These are phyloP conservation scores for Albugo candida DNA, from an alignment of 352 stramenopile species.

Conservation along the genomic window DNA sequence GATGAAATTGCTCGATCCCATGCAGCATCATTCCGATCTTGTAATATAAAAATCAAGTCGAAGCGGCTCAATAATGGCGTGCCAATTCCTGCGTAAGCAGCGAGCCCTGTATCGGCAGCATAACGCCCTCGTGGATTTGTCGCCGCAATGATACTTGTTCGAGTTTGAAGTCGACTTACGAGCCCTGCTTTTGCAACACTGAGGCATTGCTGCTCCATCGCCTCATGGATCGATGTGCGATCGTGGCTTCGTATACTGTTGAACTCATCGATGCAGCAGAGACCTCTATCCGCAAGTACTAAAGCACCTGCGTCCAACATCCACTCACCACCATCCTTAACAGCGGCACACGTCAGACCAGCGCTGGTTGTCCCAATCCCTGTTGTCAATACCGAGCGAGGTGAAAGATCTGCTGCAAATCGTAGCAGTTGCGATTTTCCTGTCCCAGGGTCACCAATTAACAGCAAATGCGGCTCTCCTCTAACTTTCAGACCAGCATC, in stretches of 20 bases:
- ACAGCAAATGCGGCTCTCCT: slow-evolving; percentile 72
- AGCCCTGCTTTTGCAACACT: slow-evolving; percentile 93
- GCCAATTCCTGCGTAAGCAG: slow-evolving; percentile 89
- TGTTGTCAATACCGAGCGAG: slow-evolving; percentile 90
- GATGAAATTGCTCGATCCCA: slow-evolving; percentile 85
- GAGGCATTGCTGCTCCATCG: slow-evolving; percentile 97
- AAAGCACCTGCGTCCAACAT: slow-evolving; percentile 91
- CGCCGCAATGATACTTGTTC: slow-evolving; percentile 90
- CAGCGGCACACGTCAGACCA: slow-evolving; percentile 91
- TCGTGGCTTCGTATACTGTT: slow-evolving; percentile 88
- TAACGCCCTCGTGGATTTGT: slow-evolving; percentile 86
- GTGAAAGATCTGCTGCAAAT: slow-evolving; percentile 88
- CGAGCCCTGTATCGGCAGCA: slow-evolving; percentile 75
- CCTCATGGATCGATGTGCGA: slow-evolving; percentile 88
- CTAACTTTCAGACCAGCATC: slow-evolving; percentile 50
- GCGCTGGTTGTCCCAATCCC: slow-evolving; percentile 92
- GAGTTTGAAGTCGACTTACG: slow-evolving; percentile 91
- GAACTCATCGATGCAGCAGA: slow-evolving; percentile 98
- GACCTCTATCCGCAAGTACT: slow-evolving; percentile 76
- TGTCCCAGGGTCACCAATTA: slow-evolving; percentile 59
- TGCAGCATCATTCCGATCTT: slow-evolving; percentile 38
- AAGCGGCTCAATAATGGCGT: slow-evolving; percentile 94
- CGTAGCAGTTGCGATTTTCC: slow-evolving; percentile 93
- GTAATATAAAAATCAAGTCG: slow-evolving; percentile 91
- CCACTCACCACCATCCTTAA: slow-evolving; percentile 91